phyloP scores from a whole-genome alignment of 179 eudicot species.

The Vitellaria paradoxa region DNA sequence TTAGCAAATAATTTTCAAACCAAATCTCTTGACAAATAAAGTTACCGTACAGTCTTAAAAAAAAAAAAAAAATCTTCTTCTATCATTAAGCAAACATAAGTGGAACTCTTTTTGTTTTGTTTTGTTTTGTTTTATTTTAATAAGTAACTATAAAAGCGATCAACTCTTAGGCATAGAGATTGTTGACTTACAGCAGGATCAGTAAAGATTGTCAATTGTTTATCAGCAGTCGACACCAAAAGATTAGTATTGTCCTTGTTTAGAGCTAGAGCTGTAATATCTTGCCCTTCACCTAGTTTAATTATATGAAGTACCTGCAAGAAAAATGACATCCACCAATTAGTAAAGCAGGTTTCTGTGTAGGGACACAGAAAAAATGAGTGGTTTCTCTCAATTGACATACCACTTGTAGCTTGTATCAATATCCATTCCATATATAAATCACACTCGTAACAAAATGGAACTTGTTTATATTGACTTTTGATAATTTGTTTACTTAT shows the following conservation, averaged over 20 bases:
- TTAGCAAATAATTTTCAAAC: too few species aligned
- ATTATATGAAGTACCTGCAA: constrained; percentile 75
- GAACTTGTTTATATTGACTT: neutral
- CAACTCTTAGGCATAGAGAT: neutral
- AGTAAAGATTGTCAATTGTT: constrained; percentile 80
- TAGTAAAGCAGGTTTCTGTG: constrained; percentile 9
- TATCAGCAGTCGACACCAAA: constrained; percentile 83
- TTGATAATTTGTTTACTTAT: neutral
- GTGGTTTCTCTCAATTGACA: neutral
- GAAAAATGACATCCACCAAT: constrained; percentile 11
- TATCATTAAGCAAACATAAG: too few species aligned
- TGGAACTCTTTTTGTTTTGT: too few species aligned
- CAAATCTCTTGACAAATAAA: too few species aligned
- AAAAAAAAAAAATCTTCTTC: too few species aligned
- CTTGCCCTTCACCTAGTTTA: constrained; percentile 74
- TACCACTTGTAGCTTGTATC: neutral
- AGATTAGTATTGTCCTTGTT: constrained; percentile 90
- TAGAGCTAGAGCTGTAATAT: constrained; percentile 77
- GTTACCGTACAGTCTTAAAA: too few species aligned
- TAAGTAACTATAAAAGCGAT: neutral
- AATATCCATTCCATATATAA: neutral
- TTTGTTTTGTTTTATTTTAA: too few species aligned
- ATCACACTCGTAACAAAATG: neutral
- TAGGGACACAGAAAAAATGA: neutral
- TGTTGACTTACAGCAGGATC: constrained; percentile 87